A percentile compares a stretch with the other conserved stretches of the same genome.
Conservation (phyloP, 192 early-diverging fungal species). For the Entomortierella chlamydospora region DNA sequence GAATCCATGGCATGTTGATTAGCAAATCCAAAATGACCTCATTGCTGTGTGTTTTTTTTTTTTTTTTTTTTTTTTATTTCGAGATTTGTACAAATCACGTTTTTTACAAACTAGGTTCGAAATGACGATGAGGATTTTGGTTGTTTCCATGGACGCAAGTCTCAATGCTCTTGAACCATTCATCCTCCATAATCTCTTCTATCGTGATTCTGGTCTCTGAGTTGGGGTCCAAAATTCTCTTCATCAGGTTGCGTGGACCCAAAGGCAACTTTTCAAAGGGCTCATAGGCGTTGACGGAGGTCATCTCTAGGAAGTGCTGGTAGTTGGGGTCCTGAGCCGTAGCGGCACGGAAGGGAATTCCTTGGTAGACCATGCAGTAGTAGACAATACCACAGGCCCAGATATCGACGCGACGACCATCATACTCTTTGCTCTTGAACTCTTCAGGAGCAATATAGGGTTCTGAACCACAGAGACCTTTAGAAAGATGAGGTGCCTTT, state of each 20-base stretch:
- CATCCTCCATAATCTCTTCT: constrained; percentile 73
- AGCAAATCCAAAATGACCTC: too few species aligned
- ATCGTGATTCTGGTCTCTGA: constrained; percentile 75
- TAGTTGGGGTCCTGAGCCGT: constrained; percentile 74
- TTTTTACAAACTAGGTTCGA: background rate
- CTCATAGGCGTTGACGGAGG: constrained; percentile 69
- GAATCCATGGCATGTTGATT: too few species aligned
- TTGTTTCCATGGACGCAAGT: constrained; percentile 62
- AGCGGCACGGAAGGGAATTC: constrained; percentile 72
- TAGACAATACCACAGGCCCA: constrained; percentile 96
- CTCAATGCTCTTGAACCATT: constrained; percentile 79
- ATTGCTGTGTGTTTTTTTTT: too few species aligned
- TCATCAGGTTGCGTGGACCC: constrained; percentile 76
- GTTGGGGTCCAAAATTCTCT: constrained; percentile 84
- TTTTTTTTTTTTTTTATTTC: too few species aligned
- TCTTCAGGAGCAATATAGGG: constrained; percentile 98
- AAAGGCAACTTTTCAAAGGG: constrained; percentile 80
- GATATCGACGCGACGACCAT: constrained; percentile 90
- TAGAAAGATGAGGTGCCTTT: constrained; percentile 76
- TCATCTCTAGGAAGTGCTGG: constrained; percentile 67
- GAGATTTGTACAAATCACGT: too few species aligned
- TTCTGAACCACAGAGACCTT: constrained; percentile 91
- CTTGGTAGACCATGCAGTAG: constrained; percentile 81
- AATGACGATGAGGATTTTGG: constrained; percentile 35
- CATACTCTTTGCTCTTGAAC: constrained; percentile 82